Evolutionary conservation across 495 filamentous ascomycete genomes (phyloP).

Genomic region (Neurospora sp.): DNA sequence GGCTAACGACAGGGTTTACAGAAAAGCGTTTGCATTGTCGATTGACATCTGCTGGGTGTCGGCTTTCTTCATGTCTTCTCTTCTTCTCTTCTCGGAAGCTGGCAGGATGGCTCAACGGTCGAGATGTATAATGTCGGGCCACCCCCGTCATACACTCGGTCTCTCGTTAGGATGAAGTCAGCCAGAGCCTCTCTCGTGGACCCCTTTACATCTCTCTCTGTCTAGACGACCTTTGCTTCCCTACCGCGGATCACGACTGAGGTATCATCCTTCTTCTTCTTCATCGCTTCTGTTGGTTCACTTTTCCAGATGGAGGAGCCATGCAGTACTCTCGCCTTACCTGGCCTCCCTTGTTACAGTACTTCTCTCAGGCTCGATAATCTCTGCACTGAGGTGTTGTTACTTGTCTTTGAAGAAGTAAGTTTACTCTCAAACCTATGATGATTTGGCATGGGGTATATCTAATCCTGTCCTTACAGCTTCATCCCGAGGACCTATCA

Average conservation of each 20-base stretch:
- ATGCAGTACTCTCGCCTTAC: not conserved
- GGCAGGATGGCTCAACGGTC: not conserved
- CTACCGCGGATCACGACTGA: not conserved
- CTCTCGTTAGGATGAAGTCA: not conserved
- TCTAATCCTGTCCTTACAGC: not conserved
- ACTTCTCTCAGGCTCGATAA: not conserved
- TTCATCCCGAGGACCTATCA: not conserved
- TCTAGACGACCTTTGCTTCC: constrained; percentile 1
- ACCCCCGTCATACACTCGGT: not conserved
- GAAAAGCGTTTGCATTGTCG: not conserved
- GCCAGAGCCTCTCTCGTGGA: not conserved
- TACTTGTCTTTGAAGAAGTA: constrained; percentile 19
- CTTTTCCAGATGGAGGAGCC: not conserved
- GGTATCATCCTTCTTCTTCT: not conserved
- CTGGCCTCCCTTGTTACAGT: not conserved
- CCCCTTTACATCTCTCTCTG: not conserved
- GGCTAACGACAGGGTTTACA: not conserved
- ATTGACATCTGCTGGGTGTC: not conserved
- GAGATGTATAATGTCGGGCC: not conserved
- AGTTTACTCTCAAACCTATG: not conserved
- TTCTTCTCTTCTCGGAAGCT: not conserved
- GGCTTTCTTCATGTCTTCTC: not conserved
- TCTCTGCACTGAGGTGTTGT: constrained; percentile 19
- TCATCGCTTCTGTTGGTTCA: not conserved
- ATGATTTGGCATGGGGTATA: not conserved